Evolutionary conservation across 352 stramenopile species (phyloP), one percentile per base, ranked within the genome.

Genomic region (Aphanomyces invadans): DNA sequence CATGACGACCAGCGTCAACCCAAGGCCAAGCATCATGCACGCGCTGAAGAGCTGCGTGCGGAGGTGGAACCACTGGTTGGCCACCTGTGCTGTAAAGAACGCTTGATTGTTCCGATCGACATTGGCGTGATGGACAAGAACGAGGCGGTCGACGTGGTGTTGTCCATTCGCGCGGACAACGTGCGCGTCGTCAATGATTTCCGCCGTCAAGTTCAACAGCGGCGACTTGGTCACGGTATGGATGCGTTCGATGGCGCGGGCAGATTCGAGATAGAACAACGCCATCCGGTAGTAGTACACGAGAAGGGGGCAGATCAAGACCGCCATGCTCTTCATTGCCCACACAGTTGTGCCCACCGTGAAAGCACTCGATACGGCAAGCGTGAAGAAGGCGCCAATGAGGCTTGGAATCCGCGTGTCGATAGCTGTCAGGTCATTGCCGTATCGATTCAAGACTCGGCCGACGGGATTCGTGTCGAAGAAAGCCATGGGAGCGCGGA

Each of bases 11-110:
- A 67, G 49, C 60, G 60, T n/a, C 69, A 77, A 67, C 73, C 83
- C 15, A 42, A 62, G 17, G 64, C 74, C 69, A 63, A 79, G 7
- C 26, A 51, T 86, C 32, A 96, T 90, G n/a, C 87, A 54, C 21
- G 86, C 90, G 33, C 89, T 90, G 59, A 93, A 75, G 54, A 96
- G 72, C 68, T 97, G 83, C 19, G 97, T 73, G n/a, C 92, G 75
- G 23, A 97, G 75, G 21, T 77, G 83, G n/a, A 98, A 76, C 89
- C 90, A 98, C 69, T 88, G 92, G 70, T 96, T 95, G 7, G 57
- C 57, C n/a, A 51, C 39, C 51, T 63, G 28, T 0, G 28, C 33
- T 11, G 62, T 32, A 49, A 55, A 62, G 46, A 55, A 73, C 29
- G 73, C 65, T 29, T 56, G 51, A 29, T 64, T 77, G 38, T 72